Base-by-base conservation (phyloP, 805 yeast genomes). In the Candida yuanshanica region DNA sequence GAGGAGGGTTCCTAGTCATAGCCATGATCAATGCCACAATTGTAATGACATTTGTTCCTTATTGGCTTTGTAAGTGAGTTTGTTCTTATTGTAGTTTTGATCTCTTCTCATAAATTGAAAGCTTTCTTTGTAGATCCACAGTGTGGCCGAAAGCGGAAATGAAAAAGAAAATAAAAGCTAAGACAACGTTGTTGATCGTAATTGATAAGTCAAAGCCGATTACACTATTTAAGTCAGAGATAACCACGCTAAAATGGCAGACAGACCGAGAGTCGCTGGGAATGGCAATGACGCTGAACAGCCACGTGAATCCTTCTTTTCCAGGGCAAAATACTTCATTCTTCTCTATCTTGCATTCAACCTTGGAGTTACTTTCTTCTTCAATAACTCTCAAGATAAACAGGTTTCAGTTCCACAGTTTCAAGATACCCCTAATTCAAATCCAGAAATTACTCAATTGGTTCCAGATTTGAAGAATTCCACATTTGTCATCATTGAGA, bases 331-430 rank as follows among this genome's bases (percentile, higher is more conserved):
- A 36, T 42, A 43, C 20, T 39, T 27, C 31, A 18, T 37, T 7
- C 20, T 49, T 36, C 29, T 48, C 25, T 45, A 32, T 24, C 20
- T 51, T 12, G 46, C 44, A 7, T 24, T 43, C 33, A 51, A 45
- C 39, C 16, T 44, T 4, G 33, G 36, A 10, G 21, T 37, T 10
- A 33, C 23, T 16, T 47, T 29, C 21, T 20, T 45, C 35, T n/a
- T n/a, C n/a, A n/a, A n/a, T n/a, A n/a, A n/a, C n/a, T n/a, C n/a
- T n/a, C n/a, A n/a, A n/a, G n/a, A n/a, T n/a, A n/a, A n/a, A n/a
- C n/a, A n/a, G n/a, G n/a, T n/a, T n/a, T n/a, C n/a, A n/a, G 20
- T 9, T 7, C 17, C 33, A 12, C 16, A 35, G 10, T 9, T 7
- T 14, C 13, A 37, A 34, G 24, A 5, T n/a, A 5, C 16, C 22